These are phyloP conservation scores for Diaporthe sp. DNA, from an alignment of 2,329 filamentous ascomycete species.

Conservation along the genomic window DNA sequence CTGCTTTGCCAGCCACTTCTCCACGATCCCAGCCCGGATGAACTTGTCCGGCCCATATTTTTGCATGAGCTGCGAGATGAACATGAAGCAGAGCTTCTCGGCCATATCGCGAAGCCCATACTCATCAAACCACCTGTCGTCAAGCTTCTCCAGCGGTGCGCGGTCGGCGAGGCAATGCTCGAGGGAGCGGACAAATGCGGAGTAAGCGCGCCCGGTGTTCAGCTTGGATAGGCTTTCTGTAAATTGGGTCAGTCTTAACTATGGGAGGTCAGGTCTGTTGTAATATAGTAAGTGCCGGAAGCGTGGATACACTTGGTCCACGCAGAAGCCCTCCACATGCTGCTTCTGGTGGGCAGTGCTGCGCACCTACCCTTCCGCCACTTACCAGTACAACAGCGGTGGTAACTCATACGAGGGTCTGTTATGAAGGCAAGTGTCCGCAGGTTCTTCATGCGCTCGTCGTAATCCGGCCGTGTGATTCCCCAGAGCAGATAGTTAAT, in stretches of 20 bases:
- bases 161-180: conserved; percentile 67
- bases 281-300: conserved; percentile 19
- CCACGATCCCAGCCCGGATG: conserved; percentile 75
- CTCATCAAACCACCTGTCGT: conserved; percentile 72
- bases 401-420: conserved; percentile 58
- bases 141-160: conserved; percentile 64
- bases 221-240: conserved; percentile 61
- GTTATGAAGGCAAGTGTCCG: conserved; percentile 70
- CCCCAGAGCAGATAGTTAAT: conserved; percentile 68
- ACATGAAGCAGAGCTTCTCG: conserved; percentile 72
- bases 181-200: conserved; percentile 72
- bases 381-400: conserved; percentile 34
- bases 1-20: conserved; percentile 81
- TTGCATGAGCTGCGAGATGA: conserved; percentile 71
- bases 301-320: not conserved
- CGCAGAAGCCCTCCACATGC: conserved; percentile 38
- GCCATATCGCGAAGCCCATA: conserved; percentile 73
- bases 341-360: conserved; percentile 50
- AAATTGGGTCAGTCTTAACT: conserved; percentile 36
- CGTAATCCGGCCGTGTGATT: conserved; percentile 71
- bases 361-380: conserved; percentile 42
- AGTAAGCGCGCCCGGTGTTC: conserved; percentile 65
- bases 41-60: conserved; percentile 71
- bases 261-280: not conserved
- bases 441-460: conserved; percentile 69